Evolutionary conservation across 2,329 filamentous ascomycete genomes (phyloP), one percentile per base, ranked within the genome.

Genomic region (Fusarium equiseti): DNA sequence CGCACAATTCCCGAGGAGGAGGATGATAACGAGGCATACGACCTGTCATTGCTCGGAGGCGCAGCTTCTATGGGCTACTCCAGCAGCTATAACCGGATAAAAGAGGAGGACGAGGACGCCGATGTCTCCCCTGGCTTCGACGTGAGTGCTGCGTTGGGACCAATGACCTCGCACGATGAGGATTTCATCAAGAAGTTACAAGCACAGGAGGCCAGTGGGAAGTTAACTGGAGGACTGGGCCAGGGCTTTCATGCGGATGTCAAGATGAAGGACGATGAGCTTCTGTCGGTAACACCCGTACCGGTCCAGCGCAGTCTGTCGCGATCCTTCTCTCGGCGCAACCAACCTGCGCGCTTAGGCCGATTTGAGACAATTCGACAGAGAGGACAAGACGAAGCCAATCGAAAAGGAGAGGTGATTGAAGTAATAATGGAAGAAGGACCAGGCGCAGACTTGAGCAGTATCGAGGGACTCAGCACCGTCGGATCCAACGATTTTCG

Each of bases 141-240:
- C 65, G 64, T 87, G 18, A 82, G 82, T 11, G 82, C 81, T 38
- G 81, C 81, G 8, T 76, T 85, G 8, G 84, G 86, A 0, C 86
- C 85, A 4, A 78, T 81, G 66, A 81, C 80, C 5, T 69, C 77
- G 3, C 83, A 85, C 44, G 83, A 86, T 52, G 77, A 81, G 9
- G 81, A 76, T 8, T 87, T 87, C 52, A 66, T 85, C 43, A 81
- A 77, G 64, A 79, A 79, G 4, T 72, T 87, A 16, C 85, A 87
- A 71, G 79, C 83, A 43, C 83, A 87, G 66, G 88, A 90, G 73
- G 84, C 87, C 3, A 82, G 79, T 10, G 88, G 88, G 3, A 82
- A 80, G 38, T 77, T 90, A 27, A 90, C 87, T 0, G 86, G 87
- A n/a, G 89, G 88, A 0, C 72, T 90, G 13, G 88, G 89, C 3